A percentile compares a stretch with the other conserved stretches of the same genome.
phyloP scores from a whole-genome alignment of 148 eudicot species.

The Camellia granthamiana region DNA sequence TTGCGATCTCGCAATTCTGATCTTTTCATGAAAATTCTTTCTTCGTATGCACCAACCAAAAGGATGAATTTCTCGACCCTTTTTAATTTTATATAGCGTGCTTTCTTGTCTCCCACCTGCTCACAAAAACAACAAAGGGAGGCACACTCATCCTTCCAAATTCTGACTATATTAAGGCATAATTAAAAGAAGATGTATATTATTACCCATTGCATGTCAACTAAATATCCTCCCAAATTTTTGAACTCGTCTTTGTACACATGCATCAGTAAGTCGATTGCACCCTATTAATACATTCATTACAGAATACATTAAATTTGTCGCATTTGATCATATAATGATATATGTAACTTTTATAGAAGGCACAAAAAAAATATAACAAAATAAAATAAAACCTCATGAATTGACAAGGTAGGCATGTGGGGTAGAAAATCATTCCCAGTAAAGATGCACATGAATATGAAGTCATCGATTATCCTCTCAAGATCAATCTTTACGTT shows the following conservation, averaged over 20 bases:
- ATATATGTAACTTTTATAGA: not conserved
- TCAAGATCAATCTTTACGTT: constrained; percentile 32
- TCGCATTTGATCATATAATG: not conserved
- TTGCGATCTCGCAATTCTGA: too few species aligned
- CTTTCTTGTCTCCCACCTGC: too few species aligned
- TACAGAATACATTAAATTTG: not conserved
- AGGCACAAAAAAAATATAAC: not conserved
- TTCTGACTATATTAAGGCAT: too few species aligned
- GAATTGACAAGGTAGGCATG: constrained; percentile 41
- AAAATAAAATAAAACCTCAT: constrained; percentile 32
- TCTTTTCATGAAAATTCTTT: too few species aligned
- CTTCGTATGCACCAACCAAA: too few species aligned
- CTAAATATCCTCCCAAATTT: constrained; percentile 45
- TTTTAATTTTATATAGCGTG: too few species aligned
- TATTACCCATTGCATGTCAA: constrained; percentile 37
- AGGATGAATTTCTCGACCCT: too few species aligned
- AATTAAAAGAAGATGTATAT: not conserved
- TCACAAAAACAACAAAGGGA: constrained; percentile 5
- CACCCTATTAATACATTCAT: too few species aligned
- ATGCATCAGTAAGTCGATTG: too few species aligned
- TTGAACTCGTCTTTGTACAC: constrained; percentile 44
- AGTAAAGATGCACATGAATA: constrained; percentile 52
- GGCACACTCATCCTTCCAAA: too few species aligned
- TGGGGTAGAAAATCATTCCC: constrained; percentile 60
- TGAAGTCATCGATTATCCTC: constrained; percentile 45